Conservation (phyloP, 2,329 filamentous ascomycete genomes). For the Apiospora saccharicola region DNA sequence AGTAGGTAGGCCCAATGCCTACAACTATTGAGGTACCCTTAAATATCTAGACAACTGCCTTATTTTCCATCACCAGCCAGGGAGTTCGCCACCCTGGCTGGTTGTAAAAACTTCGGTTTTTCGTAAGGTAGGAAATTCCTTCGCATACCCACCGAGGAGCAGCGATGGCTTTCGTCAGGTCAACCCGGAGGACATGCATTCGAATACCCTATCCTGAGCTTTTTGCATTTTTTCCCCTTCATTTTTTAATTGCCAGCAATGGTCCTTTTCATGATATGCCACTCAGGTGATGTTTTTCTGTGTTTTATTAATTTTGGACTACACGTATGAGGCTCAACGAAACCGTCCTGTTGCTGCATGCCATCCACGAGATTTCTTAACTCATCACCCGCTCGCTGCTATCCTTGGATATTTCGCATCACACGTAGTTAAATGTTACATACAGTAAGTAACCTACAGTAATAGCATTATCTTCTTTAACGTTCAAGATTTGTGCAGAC, state of each 20-base stretch:
- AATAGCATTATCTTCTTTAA: not conserved
- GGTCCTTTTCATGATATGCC: not conserved
- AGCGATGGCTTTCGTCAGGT: conserved; percentile 9
- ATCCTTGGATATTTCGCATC: too few relatives aligned
- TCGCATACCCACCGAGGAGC: not conserved
- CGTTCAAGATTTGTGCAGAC: too few relatives aligned
- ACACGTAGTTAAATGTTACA: too few relatives aligned
- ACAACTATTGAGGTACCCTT: not conserved
- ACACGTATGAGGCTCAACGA: not conserved
- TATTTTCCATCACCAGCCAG: not conserved
- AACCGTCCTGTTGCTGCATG: not conserved
- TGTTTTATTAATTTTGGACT: not conserved
- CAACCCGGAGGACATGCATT: not conserved
- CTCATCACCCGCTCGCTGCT: not conserved
- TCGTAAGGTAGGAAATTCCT: conserved; percentile 11
- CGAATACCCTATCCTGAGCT: conserved; percentile 3
- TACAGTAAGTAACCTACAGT: not conserved
- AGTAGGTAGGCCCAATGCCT: not conserved
- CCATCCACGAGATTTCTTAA: not conserved
- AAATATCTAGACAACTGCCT: conserved; percentile 3
- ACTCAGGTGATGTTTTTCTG: not conserved
- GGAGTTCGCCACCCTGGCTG: not conserved
- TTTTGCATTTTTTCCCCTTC: not conserved
- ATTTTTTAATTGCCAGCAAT: not conserved
- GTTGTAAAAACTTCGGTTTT: conserved; percentile 9